Conservation (phyloP, 176 grass and related monocot species). For the Zea luxurians region DNA sequence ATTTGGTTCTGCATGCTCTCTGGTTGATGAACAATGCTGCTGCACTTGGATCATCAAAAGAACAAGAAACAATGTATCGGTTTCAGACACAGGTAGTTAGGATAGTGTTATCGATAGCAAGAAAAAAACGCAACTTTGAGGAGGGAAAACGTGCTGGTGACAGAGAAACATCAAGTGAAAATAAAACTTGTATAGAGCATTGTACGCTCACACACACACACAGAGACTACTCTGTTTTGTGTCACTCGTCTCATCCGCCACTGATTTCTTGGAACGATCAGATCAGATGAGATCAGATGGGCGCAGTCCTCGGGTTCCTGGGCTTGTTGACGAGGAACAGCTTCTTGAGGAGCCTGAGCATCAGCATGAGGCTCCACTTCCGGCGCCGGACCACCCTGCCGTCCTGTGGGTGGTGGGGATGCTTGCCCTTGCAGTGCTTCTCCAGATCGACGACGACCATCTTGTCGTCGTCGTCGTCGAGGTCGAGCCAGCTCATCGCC, state of each 20-base stretch:
- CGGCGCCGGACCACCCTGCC: constrained; percentile 61
- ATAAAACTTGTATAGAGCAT: constrained; percentile 12
- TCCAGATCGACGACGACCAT: background rate
- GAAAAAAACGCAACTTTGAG: constrained; percentile 31
- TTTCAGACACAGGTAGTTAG: background rate
- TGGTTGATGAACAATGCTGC: background rate
- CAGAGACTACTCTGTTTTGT: background rate
- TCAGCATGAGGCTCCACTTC: constrained; percentile 59
- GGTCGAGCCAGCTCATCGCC: constrained; percentile 28
- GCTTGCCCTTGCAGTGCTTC: background rate
- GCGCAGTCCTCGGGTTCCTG: constrained; percentile 39
- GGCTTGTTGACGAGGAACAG: constrained; percentile 63
- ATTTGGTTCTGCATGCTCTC: background rate
- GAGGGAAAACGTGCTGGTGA: background rate
- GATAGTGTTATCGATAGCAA: background rate
- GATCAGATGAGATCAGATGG: constrained; percentile 26
- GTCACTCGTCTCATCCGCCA: constrained; percentile 19
- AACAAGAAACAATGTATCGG: background rate
- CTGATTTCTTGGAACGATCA: constrained; percentile 11
- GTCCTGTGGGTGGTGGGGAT: background rate
- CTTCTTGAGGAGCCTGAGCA: constrained; percentile 86
- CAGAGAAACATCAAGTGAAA: constrained; percentile 20
- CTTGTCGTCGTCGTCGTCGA: background rate
- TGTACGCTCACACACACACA: background rate
- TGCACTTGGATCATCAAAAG: background rate